Evolutionary conservation across 1,284 basidiomycete species (phyloP).

Genomic region (Chalciporus piperatoides): DNA sequence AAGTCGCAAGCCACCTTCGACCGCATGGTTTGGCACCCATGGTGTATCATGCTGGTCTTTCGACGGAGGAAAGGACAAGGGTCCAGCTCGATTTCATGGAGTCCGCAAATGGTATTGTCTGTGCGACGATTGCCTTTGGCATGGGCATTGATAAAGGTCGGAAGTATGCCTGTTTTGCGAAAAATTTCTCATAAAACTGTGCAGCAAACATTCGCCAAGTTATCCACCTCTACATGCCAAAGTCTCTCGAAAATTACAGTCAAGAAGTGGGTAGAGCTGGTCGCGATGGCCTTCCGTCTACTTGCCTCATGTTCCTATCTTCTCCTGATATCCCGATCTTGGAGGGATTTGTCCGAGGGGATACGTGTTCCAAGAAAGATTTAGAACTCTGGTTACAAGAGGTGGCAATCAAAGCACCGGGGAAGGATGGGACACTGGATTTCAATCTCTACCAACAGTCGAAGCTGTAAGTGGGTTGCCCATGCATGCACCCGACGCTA

Average conservation of each 20-base stretch:
- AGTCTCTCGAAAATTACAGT: slow-evolving; percentile 67
- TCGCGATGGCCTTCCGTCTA: slow-evolving; percentile 61
- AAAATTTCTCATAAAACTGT: background rate
- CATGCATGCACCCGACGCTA: background rate
- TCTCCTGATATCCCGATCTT: slow-evolving; percentile 40
- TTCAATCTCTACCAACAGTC: slow-evolving; percentile 45
- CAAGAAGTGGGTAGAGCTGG: slow-evolving; percentile 81
- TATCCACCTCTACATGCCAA: slow-evolving; percentile 65
- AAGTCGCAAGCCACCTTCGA: slow-evolving; percentile 50
- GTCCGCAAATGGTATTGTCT: slow-evolving; percentile 60
- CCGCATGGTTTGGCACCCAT: slow-evolving; percentile 46
- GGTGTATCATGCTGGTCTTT: slow-evolving; percentile 72
- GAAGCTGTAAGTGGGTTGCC: slow-evolving; percentile 32
- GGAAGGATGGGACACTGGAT: slow-evolving; percentile 38
- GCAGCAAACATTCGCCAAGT: slow-evolving; percentile 63
- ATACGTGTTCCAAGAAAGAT: slow-evolving; percentile 41
- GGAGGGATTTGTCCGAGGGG: slow-evolving; percentile 46
- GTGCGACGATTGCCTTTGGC: slow-evolving; percentile 81
- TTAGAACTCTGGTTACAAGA: slow-evolving; percentile 43
- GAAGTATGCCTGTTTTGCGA: slow-evolving; percentile 23
- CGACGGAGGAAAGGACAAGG: slow-evolving; percentile 48
- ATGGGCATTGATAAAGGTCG: slow-evolving; percentile 93
- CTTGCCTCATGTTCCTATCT: slow-evolving; percentile 54
- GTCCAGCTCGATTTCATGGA: slow-evolving; percentile 65
- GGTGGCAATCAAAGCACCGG: slow-evolving; percentile 36